Percentiles rank a stretch among this genome's conserved stretches.
Conservation (phyloP, 2,329 filamentous ascomycete species). For the Diaporthe nobilis region DNA sequence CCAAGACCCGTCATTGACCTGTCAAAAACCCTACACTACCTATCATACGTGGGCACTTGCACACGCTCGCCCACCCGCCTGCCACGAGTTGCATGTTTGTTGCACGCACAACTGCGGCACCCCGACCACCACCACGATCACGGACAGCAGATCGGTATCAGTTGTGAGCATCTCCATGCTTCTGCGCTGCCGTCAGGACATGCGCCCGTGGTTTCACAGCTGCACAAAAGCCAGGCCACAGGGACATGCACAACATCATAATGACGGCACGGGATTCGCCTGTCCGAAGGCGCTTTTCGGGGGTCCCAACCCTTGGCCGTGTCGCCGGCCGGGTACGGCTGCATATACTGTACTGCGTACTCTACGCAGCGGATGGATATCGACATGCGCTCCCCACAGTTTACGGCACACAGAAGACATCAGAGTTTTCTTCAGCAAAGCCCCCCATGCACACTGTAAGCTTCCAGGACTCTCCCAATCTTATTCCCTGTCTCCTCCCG, state of each 20-base stretch:
- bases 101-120: constrained; percentile 2
- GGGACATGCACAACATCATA: constrained; percentile 16
- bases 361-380: constrained; percentile 24
- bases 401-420: constrained; percentile 4
- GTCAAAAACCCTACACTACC: neutral
- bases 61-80: neutral
- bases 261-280: constrained; percentile 13
- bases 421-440: constrained; percentile 32
- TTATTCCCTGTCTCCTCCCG: constrained; percentile 22
- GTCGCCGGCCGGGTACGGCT: constrained; percentile 17
- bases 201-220: constrained; percentile 26
- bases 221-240: constrained; percentile 6
- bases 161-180: constrained; percentile 37
- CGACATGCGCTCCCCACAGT: constrained; percentile 32
- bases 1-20: constrained; percentile 28
- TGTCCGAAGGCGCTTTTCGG: neutral
- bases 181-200: constrained; percentile 15
- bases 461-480: neutral
- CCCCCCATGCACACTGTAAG: constrained; percentile 4
- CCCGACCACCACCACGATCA: neutral
- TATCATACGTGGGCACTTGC: neutral
- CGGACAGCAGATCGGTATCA: constrained; percentile 35
- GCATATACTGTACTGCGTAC: constrained; percentile 17
- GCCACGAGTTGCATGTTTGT: constrained; percentile 1
- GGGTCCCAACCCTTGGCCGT: constrained; percentile 6